These are phyloP conservation scores for Plasmodium berghei DNA, from an alignment of 169 alveolate genomes.

Conservation along the genomic window DNA sequence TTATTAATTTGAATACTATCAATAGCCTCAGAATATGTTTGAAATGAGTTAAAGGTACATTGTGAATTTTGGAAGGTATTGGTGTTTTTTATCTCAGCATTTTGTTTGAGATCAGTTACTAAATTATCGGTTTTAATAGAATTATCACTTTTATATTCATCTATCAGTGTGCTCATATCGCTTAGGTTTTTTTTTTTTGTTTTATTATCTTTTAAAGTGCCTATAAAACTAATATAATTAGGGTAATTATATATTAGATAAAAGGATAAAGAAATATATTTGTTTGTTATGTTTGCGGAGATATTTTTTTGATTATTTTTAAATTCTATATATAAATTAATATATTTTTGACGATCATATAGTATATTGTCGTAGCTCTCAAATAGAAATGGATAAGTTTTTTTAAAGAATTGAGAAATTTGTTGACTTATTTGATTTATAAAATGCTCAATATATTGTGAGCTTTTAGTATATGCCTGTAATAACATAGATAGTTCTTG, in stretches of 20 bases:
- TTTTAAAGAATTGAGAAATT: slow-evolving; percentile 19
- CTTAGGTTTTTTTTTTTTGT: no score
- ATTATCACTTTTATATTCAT: no score
- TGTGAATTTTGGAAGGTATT: no score
- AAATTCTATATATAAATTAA: neutral
- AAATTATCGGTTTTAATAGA: no score
- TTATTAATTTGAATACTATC: no score
- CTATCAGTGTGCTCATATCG: no score
- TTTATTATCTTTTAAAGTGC: no score
- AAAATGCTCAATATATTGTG: slow-evolving; percentile 40
- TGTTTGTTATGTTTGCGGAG: neutral
- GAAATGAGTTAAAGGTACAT: no score
- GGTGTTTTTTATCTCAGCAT: no score
- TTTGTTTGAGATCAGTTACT: no score
- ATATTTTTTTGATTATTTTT: neutral
- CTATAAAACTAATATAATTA: neutral
- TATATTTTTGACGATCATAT: slow-evolving; percentile 15
- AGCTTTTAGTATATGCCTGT: slow-evolving; percentile 69
- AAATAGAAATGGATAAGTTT: slow-evolving; percentile 26
- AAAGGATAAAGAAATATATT: slow-evolving; percentile 3
- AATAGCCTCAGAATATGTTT: no score
- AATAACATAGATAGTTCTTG: slow-evolving; percentile 71
- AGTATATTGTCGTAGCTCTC: neutral
- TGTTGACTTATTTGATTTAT: slow-evolving; percentile 6
- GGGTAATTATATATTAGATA: slow-evolving; percentile 18